Evolutionary conservation across 1,284 basidiomycete species (phyloP).

Genomic region (Meripilus lineatus): DNA sequence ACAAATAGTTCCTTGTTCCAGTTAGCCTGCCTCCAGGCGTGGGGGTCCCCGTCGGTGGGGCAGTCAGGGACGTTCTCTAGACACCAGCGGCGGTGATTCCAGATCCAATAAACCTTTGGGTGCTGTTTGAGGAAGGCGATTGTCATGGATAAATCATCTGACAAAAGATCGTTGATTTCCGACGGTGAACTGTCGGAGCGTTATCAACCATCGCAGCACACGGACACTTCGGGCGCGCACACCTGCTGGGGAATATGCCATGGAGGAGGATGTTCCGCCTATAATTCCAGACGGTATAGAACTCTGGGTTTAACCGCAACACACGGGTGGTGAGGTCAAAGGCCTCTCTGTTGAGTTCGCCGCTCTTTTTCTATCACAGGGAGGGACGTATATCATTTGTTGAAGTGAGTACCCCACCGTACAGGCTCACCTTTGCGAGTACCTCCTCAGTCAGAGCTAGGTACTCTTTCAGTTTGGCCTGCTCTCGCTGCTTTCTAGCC

Average conservation of each 20-base stretch:
- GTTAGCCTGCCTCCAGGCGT: conserved; percentile 66
- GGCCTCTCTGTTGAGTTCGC: conserved; percentile 64
- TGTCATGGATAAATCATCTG: conserved; percentile 77
- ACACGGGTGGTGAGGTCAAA: conserved; percentile 71
- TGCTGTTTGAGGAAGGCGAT: conserved; percentile 74
- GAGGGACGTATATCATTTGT: conserved; percentile 9
- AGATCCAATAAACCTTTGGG: conserved; percentile 95
- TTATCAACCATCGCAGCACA: conserved; percentile 35
- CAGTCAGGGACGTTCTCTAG: conserved; percentile 77
- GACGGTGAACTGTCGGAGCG: conserved; percentile 62
- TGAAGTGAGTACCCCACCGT: not conserved
- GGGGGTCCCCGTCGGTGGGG: conserved; percentile 42
- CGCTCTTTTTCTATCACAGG: conserved; percentile 54
- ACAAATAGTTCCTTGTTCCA: conserved; percentile 85
- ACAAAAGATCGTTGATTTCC: conserved; percentile 60
- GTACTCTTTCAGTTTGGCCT: conserved; percentile 72
- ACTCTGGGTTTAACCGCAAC: conserved; percentile 84
- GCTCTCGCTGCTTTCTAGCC: conserved; percentile 66
- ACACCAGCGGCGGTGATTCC: conserved; percentile 95
- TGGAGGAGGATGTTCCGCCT: conserved; percentile 71
- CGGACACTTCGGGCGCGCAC: conserved; percentile 12
- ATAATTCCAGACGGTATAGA: conserved; percentile 94
- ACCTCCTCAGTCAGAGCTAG: conserved; percentile 62
- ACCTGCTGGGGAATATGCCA: conserved; percentile 72
- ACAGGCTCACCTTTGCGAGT: conserved; percentile 52